Base-by-base conservation (phyloP, 2,329 filamentous ascomycete genomes). In the Alternaria sp. region DNA sequence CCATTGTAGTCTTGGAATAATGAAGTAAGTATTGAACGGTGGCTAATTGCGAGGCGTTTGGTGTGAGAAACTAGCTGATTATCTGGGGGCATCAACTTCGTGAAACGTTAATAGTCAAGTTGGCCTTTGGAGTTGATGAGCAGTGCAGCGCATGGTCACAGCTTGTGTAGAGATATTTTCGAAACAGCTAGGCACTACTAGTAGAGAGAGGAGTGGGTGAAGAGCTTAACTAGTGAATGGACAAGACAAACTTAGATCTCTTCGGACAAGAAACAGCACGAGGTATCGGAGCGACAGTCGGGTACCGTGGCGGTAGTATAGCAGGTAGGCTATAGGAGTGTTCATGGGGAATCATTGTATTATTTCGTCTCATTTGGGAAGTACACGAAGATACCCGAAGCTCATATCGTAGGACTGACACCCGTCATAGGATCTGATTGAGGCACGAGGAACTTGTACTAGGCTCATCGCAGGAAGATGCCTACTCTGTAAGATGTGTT, bases 401-500 rank as follows among this genome's bases (percentile, higher is more conserved):
- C 32, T 14, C 30, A 49, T n/a, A 9, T 7, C 7, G 14, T 30
- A n/a, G 6, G 12, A 22, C 20, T 14, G 16, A 26, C 24, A 5
- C 24, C 14, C 34, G 14, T 49, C 32, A 38, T 7, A 48, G 30
- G 18, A 36, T 24, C 3, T 20, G n/a, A 12, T 49, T 4, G 20
- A n/a, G 5, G 8, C 34, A 38, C 14, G 30, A 34, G 30, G 20
- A 16, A 49, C 8, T 8, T 18, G 30, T 36, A 38, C 7, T 4
- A 18, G 46, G 46, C 32, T 26, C 11, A 38, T 34, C 20, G 16
- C 20, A 24, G 20, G 46, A 8, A 6, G 34, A 18, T 36, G 22
- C 32, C 20, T 54, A 61, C 16, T 39, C 59, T 61, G 26, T 7
- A 30, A 3, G 7, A n/a, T 12, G 1, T 8, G 30, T 61, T 14